These are phyloP conservation scores for Brasenia schreberi DNA, from an alignment of 164 flowering plant genomes.

Conservation along the genomic window DNA sequence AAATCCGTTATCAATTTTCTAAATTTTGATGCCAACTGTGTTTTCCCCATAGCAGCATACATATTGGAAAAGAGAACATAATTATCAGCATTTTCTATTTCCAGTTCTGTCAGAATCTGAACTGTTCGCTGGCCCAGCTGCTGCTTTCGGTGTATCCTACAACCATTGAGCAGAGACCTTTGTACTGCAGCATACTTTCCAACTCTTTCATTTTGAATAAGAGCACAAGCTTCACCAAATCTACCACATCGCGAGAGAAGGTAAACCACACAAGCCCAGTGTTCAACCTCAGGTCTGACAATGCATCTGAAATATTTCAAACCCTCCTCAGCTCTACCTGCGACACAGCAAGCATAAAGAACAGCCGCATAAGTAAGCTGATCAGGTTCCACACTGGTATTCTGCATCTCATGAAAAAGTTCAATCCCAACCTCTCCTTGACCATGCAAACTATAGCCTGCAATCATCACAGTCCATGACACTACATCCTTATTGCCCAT, in stretches of 20 bases:
- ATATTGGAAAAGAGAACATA: constrained; percentile 43
- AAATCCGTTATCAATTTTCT: constrained; percentile 32
- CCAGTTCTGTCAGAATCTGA: constrained; percentile 41
- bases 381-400: constrained; percentile 17
- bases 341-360: constrained; percentile 45
- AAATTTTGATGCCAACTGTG: constrained; percentile 28
- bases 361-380: constrained; percentile 26
- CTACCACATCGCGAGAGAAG: constrained; percentile 42
- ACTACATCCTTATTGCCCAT: constrained; percentile 35
- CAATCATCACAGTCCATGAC: constrained; percentile 67
- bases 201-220: constrained; percentile 24
- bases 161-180: constrained; percentile 46
- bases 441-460: constrained; percentile 57
- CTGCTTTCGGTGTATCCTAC: constrained; percentile 30
- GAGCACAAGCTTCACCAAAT: constrained; percentile 35
- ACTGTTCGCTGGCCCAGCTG: constrained; percentile 27
- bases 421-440: constrained; percentile 38
- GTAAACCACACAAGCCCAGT: constrained; percentile 37
- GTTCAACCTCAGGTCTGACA: constrained; percentile 25
- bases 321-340: constrained; percentile 46
- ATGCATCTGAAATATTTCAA: constrained; percentile 32
- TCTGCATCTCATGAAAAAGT: constrained; percentile 31
- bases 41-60: constrained; percentile 31
- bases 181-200: constrained; percentile 27
- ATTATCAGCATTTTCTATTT: constrained; percentile 52